Percentiles rank a stretch among this genome's conserved stretches.
Conservation (phyloP, 2,329 filamentous ascomycete species). For the Colletotrichum eleusines region DNA sequence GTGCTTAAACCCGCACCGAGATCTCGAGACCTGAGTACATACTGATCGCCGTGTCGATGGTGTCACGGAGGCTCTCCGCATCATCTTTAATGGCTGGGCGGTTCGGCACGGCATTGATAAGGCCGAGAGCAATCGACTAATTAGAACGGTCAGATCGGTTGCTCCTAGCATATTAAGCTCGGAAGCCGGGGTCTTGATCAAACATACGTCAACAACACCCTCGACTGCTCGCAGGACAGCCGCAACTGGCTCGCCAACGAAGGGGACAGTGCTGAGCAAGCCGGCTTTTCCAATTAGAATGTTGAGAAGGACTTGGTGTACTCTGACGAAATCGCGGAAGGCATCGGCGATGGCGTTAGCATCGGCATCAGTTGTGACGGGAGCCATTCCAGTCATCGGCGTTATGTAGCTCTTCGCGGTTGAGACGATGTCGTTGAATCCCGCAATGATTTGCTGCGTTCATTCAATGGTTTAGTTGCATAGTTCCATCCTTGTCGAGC, state of each 20-base stretch:
- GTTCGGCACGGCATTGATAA: slow-evolving; percentile 43
- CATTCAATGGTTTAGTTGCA: not conserved
- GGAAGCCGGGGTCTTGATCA: not conserved
- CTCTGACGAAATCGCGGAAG: slow-evolving; percentile 48
- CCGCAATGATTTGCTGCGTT: slow-evolving; percentile 49
- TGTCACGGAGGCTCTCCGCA: slow-evolving; percentile 46
- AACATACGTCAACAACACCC: slow-evolving; percentile 46
- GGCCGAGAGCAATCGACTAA: slow-evolving; percentile 42
- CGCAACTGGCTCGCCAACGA: slow-evolving; percentile 48
- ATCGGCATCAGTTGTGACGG: slow-evolving; percentile 37
- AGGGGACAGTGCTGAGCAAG: slow-evolving; percentile 45
- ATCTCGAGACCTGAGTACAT: not conserved
- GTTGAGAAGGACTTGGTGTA: slow-evolving; percentile 50
- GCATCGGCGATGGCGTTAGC: slow-evolving; percentile 45
- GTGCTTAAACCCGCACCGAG: not conserved
- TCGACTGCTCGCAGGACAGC: slow-evolving; percentile 47
- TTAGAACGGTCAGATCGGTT: not conserved
- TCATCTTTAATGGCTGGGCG: no score
- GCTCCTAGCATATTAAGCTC: no score
- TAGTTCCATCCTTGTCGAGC: rapidly evolving
- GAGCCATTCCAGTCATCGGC: slow-evolving; percentile 41
- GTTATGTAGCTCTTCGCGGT: slow-evolving; percentile 43
- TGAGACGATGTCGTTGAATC: slow-evolving; percentile 48
- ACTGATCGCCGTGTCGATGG: not conserved
- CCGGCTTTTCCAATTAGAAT: slow-evolving; percentile 53